Evolutionary conservation across 108 stramenopile species (phyloP), one percentile per base, ranked within the genome.

Genomic region (Cyclotella kingstonii): DNA sequence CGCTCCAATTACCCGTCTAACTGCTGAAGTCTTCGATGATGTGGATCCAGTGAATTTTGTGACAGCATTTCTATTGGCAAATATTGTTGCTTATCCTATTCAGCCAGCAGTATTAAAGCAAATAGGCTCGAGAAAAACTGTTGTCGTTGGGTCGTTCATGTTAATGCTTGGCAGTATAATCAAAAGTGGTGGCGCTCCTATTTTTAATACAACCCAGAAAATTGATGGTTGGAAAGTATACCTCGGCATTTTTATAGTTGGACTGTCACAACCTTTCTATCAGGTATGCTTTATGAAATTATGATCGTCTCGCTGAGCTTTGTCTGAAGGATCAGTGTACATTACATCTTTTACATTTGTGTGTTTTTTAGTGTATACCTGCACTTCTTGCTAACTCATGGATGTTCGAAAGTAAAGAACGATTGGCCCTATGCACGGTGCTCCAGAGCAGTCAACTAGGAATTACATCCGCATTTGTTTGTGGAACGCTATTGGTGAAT

Each of bases 401-500:
- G 92, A 90, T 93, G 51, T 86, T 85, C 1, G 82, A 86, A 51
- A 55, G 71, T 40, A 89, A 93, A 38, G 41, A 79, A n/a, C 88
- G 79, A 10, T 58, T 88, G 76, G 90, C 90, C 3, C 83, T 87
- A 36, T 82, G 75, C 58, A 75, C 89, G 41, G 90, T 85, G 0
- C 39, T 90, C 47, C 84, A 90, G 53, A 71, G 85, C 34, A 90
- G 89, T 60, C 86, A 93, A 45, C 70, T 90, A 35, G 92, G 92
- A 48, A 86, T 93, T 58, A 78, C 81, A 7, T 84, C 72, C 48
- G 81, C 92, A 0, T 93, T 90, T 55, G 71, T 86, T 1, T 87
- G 88, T 54, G 92, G 92, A 12, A 83, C 84, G 11, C 53, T 81
- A 3, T 52, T 86, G 28, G 88, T 93, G 5, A 61, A 51, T 7